These are phyloP conservation scores for Pseudozyma tsukubaensis DNA, from an alignment of 1,284 basidiomycete species.

Conservation along the genomic window DNA sequence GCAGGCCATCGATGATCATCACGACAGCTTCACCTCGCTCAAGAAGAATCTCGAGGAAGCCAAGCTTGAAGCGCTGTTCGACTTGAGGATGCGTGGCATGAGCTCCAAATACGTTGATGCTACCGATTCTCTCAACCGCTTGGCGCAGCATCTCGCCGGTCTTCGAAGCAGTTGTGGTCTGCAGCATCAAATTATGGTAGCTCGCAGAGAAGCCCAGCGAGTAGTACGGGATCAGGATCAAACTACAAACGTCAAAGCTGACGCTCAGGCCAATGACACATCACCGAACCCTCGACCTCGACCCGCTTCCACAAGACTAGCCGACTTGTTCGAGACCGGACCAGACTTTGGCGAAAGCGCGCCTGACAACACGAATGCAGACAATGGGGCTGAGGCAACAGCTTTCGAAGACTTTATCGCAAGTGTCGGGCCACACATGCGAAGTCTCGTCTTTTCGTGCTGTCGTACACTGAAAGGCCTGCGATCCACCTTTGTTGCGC, in stretches of 20 bases:
- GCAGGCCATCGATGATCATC: conserved; percentile 62
- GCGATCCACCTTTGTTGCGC: conserved; percentile 43
- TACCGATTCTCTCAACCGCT: conserved; percentile 58
- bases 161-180: conserved; percentile 61
- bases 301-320: conserved; percentile 20
- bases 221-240: conserved; percentile 10
- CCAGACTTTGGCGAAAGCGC: conserved; percentile 6
- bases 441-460: conserved; percentile 59
- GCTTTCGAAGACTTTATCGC: conserved; percentile 58
- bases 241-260: background rate
- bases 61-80: conserved; percentile 59
- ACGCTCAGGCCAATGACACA: background rate
- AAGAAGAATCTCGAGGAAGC: conserved; percentile 63
- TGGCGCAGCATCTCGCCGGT: conserved; percentile 62
- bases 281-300: background rate
- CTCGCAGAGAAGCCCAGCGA: conserved; percentile 34
- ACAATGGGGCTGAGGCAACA: conserved; percentile 6
- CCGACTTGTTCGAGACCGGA: conserved; percentile 26
- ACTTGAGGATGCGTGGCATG: conserved; percentile 57
- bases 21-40: conserved; percentile 62
- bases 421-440: conserved; percentile 64
- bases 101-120: conserved; percentile 49
- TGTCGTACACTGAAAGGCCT: conserved; percentile 51
- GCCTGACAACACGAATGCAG: background rate
- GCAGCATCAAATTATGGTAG: conserved; percentile 60